phyloP scores from a whole-genome alignment of 192 early-diverging fungal genomes.

The Lobosporangium transversale region DNA sequence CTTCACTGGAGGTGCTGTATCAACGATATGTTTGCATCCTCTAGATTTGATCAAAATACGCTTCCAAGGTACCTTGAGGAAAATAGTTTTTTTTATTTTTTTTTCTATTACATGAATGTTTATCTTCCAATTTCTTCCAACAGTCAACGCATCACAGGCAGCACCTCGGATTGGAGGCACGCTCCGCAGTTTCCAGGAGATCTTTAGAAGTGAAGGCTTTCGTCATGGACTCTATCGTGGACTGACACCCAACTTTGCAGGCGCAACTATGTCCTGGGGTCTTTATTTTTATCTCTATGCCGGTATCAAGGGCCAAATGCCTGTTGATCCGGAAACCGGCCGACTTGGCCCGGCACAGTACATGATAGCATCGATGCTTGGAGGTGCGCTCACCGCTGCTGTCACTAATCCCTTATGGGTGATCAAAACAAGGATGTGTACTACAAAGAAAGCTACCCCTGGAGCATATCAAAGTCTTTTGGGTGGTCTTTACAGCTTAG shows the following conservation, averaged over 20 bases:
- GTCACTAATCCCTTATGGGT: slow-evolving; percentile 88
- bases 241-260: slow-evolving; percentile 88
- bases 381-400: slow-evolving; percentile 72
- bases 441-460: slow-evolving; percentile 65
- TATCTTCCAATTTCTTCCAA: too few species aligned
- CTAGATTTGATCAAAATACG: slow-evolving; percentile 95
- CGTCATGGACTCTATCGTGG: slow-evolving; percentile 89
- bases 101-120: background rate
- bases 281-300: slow-evolving; percentile 96
- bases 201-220: slow-evolving; percentile 69
- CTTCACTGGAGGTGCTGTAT: slow-evolving; percentile 83
- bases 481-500: slow-evolving; percentile 69
- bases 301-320: slow-evolving; percentile 74
- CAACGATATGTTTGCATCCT: slow-evolving; percentile 87
- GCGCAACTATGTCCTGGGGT: slow-evolving; percentile 93
- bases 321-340: slow-evolving; percentile 58
- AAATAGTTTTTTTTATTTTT: background rate
- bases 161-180: slow-evolving; percentile 73
- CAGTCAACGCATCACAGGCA: slow-evolving; percentile 63
- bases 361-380: slow-evolving; percentile 61
- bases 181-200: slow-evolving; percentile 65
- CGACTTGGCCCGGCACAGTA: slow-evolving; percentile 81
- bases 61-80: slow-evolving; percentile 72
- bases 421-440: slow-evolving; percentile 85
- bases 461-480: slow-evolving; percentile 73